Conservation (phyloP, 75 land plant species). For the Cupressus sempervirens region DNA sequence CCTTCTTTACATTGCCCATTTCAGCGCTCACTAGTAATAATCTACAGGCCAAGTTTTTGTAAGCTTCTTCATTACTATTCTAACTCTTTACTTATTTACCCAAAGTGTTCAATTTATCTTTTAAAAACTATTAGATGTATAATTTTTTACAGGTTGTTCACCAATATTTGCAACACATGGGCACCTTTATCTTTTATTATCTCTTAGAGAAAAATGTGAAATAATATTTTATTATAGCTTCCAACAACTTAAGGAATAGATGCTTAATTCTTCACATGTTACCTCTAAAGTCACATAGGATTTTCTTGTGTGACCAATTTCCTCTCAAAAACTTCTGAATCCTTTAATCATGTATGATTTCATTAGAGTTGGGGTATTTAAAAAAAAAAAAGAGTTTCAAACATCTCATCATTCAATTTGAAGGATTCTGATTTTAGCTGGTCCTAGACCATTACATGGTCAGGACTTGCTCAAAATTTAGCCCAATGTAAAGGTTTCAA, state of each 20-base stretch:
- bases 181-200: slow-evolving; percentile 59
- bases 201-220: slow-evolving; percentile 80
- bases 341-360: too few relatives aligned
- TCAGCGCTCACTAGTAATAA: slow-evolving; percentile 58
- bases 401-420: too few relatives aligned
- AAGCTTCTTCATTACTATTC: slow-evolving; percentile 20
- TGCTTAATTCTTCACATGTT: slow-evolving; percentile 74
- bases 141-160: slow-evolving; percentile 5
- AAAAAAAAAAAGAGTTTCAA: too few relatives aligned
- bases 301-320: slow-evolving; percentile 53
- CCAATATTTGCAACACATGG: slow-evolving; percentile 25
- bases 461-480: too few relatives aligned
- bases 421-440: too few relatives aligned
- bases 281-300: slow-evolving; percentile 65
- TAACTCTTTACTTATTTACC: neutral
- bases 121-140: neutral
- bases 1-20: slow-evolving; percentile 69
- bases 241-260: slow-evolving; percentile 69
- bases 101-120: neutral
- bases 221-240: slow-evolving; percentile 74
- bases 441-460: too few relatives aligned
- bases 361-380: too few relatives aligned
- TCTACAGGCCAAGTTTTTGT: slow-evolving; percentile 70
- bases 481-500: too few relatives aligned
- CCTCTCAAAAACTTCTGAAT: too few relatives aligned